Conservation (phyloP, 495 filamentous ascomycete species). For the Neurospora cerealis region DNA sequence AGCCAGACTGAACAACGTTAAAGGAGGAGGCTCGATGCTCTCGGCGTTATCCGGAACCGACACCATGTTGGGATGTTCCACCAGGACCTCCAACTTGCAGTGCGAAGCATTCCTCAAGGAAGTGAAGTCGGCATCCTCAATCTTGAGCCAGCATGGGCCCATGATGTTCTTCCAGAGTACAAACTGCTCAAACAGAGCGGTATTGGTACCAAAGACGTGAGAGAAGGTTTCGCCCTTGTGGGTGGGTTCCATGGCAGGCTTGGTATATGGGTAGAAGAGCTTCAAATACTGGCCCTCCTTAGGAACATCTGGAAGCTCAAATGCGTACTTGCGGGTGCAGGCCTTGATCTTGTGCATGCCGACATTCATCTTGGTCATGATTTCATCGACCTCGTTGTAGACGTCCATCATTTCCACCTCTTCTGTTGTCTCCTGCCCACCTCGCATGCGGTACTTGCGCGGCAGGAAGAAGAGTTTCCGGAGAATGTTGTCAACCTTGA, state of each 20-base stretch:
- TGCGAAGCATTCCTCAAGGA: slow-evolving; percentile 86
- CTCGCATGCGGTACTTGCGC: slow-evolving; percentile 48
- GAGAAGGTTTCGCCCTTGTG: slow-evolving; percentile 83
- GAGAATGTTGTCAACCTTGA: slow-evolving; percentile 91
- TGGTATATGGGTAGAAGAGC: slow-evolving; percentile 79
- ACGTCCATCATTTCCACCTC: slow-evolving; percentile 85
- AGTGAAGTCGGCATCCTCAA: slow-evolving; percentile 72
- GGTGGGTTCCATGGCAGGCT: slow-evolving; percentile 52
- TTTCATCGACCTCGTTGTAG: slow-evolving; percentile 71
- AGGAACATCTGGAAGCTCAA: slow-evolving; percentile 80
- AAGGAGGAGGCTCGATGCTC: slow-evolving; percentile 65
- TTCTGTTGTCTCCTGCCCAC: slow-evolving; percentile 61
- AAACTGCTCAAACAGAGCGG: slow-evolving; percentile 92
- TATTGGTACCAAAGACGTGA: slow-evolving; percentile 88
- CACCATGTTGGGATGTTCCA: slow-evolving; percentile 64
- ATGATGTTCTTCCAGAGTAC: slow-evolving; percentile 97
- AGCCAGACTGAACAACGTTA: slow-evolving; percentile 90
- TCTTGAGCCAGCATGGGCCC: slow-evolving; percentile 94
- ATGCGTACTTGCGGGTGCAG: slow-evolving; percentile 85
- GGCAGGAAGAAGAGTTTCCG: slow-evolving; percentile 92
- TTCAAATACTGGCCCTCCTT: slow-evolving; percentile 88
- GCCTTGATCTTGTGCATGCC: slow-evolving; percentile 88
- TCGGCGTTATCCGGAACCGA: slow-evolving; percentile 62
- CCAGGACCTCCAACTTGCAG: slow-evolving; percentile 89
- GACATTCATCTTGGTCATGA: slow-evolving; percentile 78